Percentiles rank a stretch among this genome's conserved stretches.
These are phyloP conservation scores for Ceratocystis colombiana DNA, from an alignment of 2,329 filamentous ascomycete genomes.

Conservation along the genomic window DNA sequence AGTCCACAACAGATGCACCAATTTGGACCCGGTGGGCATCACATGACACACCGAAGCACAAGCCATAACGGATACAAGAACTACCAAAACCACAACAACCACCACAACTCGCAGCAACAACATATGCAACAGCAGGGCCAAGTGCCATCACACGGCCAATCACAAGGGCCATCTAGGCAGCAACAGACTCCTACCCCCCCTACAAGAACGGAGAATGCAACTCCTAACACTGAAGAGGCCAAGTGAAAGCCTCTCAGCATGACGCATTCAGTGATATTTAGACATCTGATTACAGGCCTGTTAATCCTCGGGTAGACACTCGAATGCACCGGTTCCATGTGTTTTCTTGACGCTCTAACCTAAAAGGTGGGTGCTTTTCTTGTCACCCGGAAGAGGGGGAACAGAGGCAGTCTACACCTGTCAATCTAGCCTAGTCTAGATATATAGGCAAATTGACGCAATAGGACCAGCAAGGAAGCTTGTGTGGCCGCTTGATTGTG, in stretches of 20 bases:
- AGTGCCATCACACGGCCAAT: background rate
- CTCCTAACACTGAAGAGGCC: constrained; percentile 24
- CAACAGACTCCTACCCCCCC: constrained; percentile 23
- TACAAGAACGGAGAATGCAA: constrained; percentile 22
- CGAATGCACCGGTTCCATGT: background rate
- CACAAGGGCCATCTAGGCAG: constrained; percentile 4
- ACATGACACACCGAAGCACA: constrained; percentile 24
- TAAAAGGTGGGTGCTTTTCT: background rate
- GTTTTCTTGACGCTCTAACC: background rate
- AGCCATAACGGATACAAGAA: constrained; percentile 25
- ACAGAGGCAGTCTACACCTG: too few relatives aligned
- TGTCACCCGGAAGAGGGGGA: background rate
- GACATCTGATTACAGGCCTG: background rate
- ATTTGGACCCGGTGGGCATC: constrained; percentile 38
- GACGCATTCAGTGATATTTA: background rate
- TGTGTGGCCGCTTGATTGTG: background rate
- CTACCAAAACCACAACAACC: constrained; percentile 24
- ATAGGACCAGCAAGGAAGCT: background rate
- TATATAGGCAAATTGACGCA: background rate
- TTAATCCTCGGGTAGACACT: background rate
- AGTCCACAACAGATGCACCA: constrained; percentile 58
- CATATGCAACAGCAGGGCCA: constrained; percentile 7
- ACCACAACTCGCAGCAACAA: constrained; percentile 19
- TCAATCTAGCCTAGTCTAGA: too few relatives aligned
- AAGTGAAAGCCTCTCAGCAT: constrained; percentile 18